Conservation (phyloP, 352 stramenopile genomes). For the Nothophytophthora sp. region DNA sequence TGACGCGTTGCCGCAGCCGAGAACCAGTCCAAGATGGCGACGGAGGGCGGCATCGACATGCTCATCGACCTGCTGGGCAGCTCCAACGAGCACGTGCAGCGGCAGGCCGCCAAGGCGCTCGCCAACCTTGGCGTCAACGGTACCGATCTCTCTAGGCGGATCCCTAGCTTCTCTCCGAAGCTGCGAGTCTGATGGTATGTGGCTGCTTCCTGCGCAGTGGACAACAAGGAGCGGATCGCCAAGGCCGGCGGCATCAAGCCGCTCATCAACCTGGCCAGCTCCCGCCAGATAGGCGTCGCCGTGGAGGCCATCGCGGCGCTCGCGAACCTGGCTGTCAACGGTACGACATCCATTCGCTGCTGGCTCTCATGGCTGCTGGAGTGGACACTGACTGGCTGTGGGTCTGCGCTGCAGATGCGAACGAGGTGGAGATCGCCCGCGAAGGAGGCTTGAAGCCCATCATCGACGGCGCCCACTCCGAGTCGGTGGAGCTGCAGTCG, state of each 20-base stretch:
- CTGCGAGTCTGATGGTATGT: neutral
- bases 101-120: constrained; percentile 93
- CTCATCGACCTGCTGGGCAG: constrained; percentile 90
- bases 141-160: constrained; percentile 16
- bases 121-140: constrained; percentile 93
- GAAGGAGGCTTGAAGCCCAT: constrained; percentile 91
- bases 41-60: constrained; percentile 94
- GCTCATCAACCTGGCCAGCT: constrained; percentile 80
- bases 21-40: constrained; percentile 94
- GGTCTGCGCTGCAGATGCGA: constrained; percentile 70
- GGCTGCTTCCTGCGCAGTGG: constrained; percentile 41
- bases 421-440: constrained; percentile 91
- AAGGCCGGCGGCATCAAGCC: constrained; percentile 90
- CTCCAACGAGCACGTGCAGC: constrained; percentile 88
- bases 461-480: constrained; percentile 78
- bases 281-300: constrained; percentile 81
- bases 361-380: constrained; percentile 1
- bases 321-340: constrained; percentile 95
- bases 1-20: constrained; percentile 73
- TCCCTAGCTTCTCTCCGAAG: no score
- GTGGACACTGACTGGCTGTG: no score
- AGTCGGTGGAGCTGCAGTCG: constrained; percentile 86
- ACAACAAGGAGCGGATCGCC: constrained; percentile 94
- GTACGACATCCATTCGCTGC: no score
- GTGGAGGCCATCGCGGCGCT: constrained; percentile 94